Evolutionary conservation across 2,329 filamentous ascomycete genomes (phyloP).

Genomic region (Rhynchosporium secalis): DNA sequence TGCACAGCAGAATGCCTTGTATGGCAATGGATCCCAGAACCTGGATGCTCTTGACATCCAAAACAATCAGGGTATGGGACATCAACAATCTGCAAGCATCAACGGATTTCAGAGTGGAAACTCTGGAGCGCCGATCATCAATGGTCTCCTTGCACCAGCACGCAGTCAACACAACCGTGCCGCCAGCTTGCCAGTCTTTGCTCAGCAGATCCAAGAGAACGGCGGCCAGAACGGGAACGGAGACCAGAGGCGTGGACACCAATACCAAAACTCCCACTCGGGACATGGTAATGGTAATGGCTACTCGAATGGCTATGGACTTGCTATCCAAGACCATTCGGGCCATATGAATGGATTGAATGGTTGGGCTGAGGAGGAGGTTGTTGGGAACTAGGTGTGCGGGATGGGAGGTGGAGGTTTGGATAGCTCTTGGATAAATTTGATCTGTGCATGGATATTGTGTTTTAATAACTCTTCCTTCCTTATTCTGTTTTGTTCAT

Average conservation of each 20-base stretch:
- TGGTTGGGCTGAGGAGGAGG: slow-evolving; percentile 64
- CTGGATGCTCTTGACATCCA: slow-evolving; percentile 60
- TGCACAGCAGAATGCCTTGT: slow-evolving; percentile 78
- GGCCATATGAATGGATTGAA: slow-evolving; percentile 60
- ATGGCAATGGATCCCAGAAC: slow-evolving; percentile 64
- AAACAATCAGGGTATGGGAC: slow-evolving; percentile 58
- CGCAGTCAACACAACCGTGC: slow-evolving; percentile 65
- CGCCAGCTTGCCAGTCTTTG: slow-evolving; percentile 79
- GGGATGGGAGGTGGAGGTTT: slow-evolving; percentile 7
- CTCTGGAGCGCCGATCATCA: slow-evolving; percentile 67
- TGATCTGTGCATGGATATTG: slow-evolving; percentile 32
- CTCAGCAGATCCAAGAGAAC: slow-evolving; percentile 58
- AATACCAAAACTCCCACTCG: slow-evolving; percentile 62
- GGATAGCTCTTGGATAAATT: slow-evolving; percentile 2
- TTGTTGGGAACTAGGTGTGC: slow-evolving; percentile 33
- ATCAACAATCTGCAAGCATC: slow-evolving; percentile 66
- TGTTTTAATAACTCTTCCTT: slow-evolving; percentile 32
- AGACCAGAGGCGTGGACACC: slow-evolving; percentile 56
- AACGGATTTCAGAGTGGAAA: slow-evolving; percentile 54
- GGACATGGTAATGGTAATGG: slow-evolving; percentile 35
- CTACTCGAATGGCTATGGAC: slow-evolving; percentile 51
- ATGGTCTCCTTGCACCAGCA: slow-evolving; percentile 71
- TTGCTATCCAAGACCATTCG: slow-evolving; percentile 56
- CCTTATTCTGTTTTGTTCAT: slow-evolving; percentile 28
- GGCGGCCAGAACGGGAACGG: slow-evolving; percentile 47